Evolutionary conservation across 2,329 filamentous ascomycete genomes (phyloP), one percentile per base, ranked within the genome.

Genomic region (Trematosphaeria pertusa): DNA sequence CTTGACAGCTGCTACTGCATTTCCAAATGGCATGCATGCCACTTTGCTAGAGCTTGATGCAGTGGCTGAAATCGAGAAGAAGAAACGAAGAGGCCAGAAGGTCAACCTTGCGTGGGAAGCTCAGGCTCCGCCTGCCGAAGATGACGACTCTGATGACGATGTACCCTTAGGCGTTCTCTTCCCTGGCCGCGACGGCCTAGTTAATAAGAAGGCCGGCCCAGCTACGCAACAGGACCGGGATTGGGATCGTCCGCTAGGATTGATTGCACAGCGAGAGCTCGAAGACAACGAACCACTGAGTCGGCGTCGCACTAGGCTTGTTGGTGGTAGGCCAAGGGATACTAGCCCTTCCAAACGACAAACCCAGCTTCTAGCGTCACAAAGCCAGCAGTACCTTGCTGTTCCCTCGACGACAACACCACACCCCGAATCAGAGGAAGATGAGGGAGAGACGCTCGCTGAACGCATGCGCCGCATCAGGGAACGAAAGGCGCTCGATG

Each of bases 211-310:
- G 35, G 72, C 77, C 43, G 67, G 77, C 22, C 73, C 74, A 22
- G 46, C 80, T 83, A 44, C 52, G 52, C 52, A 70, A 49, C 39
- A 62, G 61, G 59, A 37, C 35, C 54, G 42, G 6, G 75, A 73
- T 63, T 86, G 54, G 80, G 85, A 72, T 74, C 85, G 76, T 9
- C 88, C 89, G 0, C 70, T 91, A 4, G 89, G 89, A 4, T 71
- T 94, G 45, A 86, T 94, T 78, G 88, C 95, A 65, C 85, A 84
- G 60, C 85, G 90, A 36, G 87, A 95, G 48, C 75, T 94, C 56
- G 94, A 99, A 68, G 94, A 99, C 62, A 94, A 91, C 44, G 94
- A 97, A 68, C 92, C 94, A 0, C 77, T 97, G 15, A 91, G 88
- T 61, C 81, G 81, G 30, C 86, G 92, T 2, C 85, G 89, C 37